Evolutionary conservation across 1,284 basidiomycete species (phyloP).

Genomic region (Rhizoctonia solani): DNA sequence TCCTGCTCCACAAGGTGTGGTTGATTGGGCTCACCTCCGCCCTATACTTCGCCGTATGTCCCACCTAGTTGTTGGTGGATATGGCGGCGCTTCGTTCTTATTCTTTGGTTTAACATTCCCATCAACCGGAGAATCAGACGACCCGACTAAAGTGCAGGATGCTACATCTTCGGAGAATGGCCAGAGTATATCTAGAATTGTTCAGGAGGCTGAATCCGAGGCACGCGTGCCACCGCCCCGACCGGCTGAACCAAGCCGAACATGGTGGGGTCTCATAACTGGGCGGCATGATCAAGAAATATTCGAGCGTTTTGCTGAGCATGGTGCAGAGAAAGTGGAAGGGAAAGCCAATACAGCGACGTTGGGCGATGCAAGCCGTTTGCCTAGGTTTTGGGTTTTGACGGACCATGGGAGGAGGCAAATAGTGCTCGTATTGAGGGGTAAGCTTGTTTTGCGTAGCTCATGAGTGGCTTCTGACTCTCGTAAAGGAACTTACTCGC

Average conservation of each 20-base stretch:
- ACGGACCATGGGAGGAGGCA: slow-evolving; percentile 72
- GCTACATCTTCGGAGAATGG: slow-evolving; percentile 2
- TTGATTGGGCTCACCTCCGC: slow-evolving; percentile 54
- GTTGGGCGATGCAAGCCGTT: slow-evolving; percentile 63
- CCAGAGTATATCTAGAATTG: slow-evolving; percentile 27
- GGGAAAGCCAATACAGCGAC: slow-evolving; percentile 30
- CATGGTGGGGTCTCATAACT: slow-evolving; percentile 78
- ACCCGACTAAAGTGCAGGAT: neutral
- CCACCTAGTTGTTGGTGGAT: slow-evolving; percentile 77
- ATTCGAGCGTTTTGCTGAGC: slow-evolving; percentile 59
- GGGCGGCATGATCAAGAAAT: slow-evolving; percentile 79
- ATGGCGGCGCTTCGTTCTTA: slow-evolving; percentile 73
- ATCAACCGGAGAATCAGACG: slow-evolving; percentile 15
- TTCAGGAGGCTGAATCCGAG: slow-evolving; percentile 65
- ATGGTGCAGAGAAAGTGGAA: slow-evolving; percentile 20
- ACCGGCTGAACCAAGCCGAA: slow-evolving; percentile 50
- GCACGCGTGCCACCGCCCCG: slow-evolving; percentile 43
- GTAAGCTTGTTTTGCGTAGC: slow-evolving; percentile 42
- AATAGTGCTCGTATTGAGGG: slow-evolving; percentile 73
- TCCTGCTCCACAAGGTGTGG: slow-evolving; percentile 2
- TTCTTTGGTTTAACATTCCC: slow-evolving; percentile 62
- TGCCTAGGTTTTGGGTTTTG: slow-evolving; percentile 81
- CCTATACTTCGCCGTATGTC: slow-evolving; percentile 70
- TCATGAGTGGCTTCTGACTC: slow-evolving; percentile 22
- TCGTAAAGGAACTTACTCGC: slow-evolving; percentile 69